Base-by-base conservation (phyloP, 345 rosid species). In the Rubroshorea leprosula region DNA sequence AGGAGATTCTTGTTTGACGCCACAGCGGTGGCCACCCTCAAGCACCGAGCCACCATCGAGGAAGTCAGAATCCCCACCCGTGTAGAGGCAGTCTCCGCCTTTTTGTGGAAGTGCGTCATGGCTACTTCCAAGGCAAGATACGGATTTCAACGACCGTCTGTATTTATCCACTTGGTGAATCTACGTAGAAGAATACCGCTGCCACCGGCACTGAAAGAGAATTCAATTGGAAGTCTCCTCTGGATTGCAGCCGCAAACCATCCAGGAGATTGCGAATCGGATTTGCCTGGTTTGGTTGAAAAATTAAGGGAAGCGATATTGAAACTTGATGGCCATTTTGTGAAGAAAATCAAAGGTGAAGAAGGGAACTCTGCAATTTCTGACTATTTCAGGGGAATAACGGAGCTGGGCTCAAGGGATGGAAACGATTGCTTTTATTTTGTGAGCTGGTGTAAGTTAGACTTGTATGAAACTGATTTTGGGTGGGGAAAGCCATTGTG, bases 401-500 rank as follows among this genome's bases (percentile, higher is more conserved):
- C 39, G 0, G 71, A 65, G 31, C 2, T 56, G 1, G 41, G 23
- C 0, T 49, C 63, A 6, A 41, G 26, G 61, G 57, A 50, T 13
- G 74, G 44, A 41, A 64, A 16, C 1, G 75, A 76, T 17, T 23
- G 14, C 29, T 44, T 61, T 8, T 77, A 67, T 19, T 74, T 80
- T 23, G 62, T 57, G 49, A 70, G 78, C 35, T 75, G 78, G 78
- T 70, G 85, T 23, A 77, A 62, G 12, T 21, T 75, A 19, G 73
- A 66, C 1, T 72, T 55, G 25, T 74, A 72, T 27, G 69, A 63
- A 17, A 60, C 53, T 29, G 74, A 76, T 64, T 80, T 72, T 61
- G 77, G 87, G 24, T 72, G 82, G 75, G 80, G 73, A 16, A 68
- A 63, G 26, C 82, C 78, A 35, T 44, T 53, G 0, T 80, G 83